Evolutionary conservation across 192 early-diverging fungal genomes (phyloP), one percentile per base, ranked within the genome.

Genomic region (Piromyces finnis): DNA sequence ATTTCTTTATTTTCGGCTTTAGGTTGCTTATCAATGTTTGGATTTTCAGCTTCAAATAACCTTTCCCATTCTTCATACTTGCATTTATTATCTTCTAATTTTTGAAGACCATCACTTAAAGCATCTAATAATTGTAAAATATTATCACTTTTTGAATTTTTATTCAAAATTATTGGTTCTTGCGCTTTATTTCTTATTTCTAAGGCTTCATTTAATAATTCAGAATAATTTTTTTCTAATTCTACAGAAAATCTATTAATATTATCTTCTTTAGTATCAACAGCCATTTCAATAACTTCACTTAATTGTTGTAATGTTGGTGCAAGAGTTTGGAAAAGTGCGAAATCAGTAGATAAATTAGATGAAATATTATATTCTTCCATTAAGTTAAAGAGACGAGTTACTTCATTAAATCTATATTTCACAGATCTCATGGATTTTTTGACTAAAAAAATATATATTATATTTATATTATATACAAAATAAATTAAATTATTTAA

Each of bases 161-260:
- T 78, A 80, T 90, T 90, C 22, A 89, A 81, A 13, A 91, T 88
- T 84, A 90, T 88, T 22, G 90, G 90, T 77, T 91, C 89, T 79
- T 91, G 90, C 12, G 88, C 90, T 0, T 84, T 78, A 80, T 89
- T 89, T 35, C 88, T 83, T 32, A 90, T 86, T 15, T 90, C 89
- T 29, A 82, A 84, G 7, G 89, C 89, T 83, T 89, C 87, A 22
- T 80, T 81, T 83, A 88, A 85, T 22, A 90, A 79, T 13, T 90
- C 89, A 16, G 41, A 41, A 29, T 87, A 35, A 4, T 82, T 32
- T 29, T 87, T 86, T 35, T 90, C 89, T 18, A 88, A 85, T 36
- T 90, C 89, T 18, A 79, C 68, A 6, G 86, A 84, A 79, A 90
- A 90, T 79, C 82, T 85, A n/a, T 83, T 77, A 32, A 89, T 89